A percentile compares a stretch with the other conserved stretches of the same genome.
phyloP scores from a whole-genome alignment of 768 basidiomycete genomes.

The Boletus coccyginus region DNA sequence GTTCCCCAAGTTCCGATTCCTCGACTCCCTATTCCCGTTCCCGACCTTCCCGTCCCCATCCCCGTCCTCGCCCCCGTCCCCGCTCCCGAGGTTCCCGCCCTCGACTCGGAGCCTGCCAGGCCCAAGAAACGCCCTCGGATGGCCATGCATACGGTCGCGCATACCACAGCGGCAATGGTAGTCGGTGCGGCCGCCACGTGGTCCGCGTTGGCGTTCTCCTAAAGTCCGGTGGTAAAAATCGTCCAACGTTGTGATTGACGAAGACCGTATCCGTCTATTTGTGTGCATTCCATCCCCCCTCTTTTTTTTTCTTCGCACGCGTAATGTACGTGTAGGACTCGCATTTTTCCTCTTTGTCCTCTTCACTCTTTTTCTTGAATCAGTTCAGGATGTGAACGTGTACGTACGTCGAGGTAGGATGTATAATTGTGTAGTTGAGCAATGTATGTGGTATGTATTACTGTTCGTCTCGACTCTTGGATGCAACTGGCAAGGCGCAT shows the following conservation, averaged over 20 bases:
- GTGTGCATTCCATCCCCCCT: neutral
- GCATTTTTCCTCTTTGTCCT: too few species aligned
- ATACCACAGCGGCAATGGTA: slow-evolving; percentile 60
- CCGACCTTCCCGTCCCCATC: neutral
- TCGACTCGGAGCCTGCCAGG: slow-evolving; percentile 23
- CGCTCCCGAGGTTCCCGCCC: neutral
- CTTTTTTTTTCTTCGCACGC: too few species aligned
- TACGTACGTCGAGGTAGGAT: neutral
- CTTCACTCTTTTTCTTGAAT: neutral
- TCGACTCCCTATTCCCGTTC: neutral
- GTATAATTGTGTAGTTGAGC: too few species aligned
- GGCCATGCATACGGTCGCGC: slow-evolving; percentile 39
- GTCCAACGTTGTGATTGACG: neutral
- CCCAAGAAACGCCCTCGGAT: slow-evolving; percentile 46
- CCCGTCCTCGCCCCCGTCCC: neutral
- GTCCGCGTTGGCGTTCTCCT: slow-evolving; percentile 69
- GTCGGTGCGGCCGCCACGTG: slow-evolving; percentile 72
- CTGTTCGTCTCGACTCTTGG: too few species aligned
- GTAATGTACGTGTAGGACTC: too few species aligned
- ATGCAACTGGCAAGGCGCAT: too few species aligned
- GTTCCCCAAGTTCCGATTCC: slow-evolving; percentile 4
- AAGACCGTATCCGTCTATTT: neutral
- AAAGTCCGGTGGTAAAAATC: too few species aligned
- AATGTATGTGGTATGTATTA: too few species aligned
- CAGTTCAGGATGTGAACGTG: neutral